Conservation (phyloP, 441 rosid genomes). For the Adansonia madagascariensis region DNA sequence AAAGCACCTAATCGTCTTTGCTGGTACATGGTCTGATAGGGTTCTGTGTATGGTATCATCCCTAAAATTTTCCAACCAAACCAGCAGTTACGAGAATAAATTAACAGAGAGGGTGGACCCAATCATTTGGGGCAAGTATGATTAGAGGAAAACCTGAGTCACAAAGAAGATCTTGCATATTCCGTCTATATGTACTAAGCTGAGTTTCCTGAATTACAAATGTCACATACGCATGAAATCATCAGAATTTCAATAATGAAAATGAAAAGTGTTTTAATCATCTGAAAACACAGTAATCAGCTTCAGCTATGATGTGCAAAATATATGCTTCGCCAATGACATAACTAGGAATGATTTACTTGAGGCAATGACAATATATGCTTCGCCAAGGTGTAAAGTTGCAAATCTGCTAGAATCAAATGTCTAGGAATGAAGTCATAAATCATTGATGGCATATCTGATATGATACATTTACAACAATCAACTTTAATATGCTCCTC, state of each 20-base stretch:
- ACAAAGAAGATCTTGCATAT: conserved; percentile 96
- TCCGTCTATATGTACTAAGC: conserved; percentile 82
- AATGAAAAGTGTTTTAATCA: conserved; percentile 1
- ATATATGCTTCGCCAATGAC: background rate
- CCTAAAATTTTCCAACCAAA: conserved; percentile 48
- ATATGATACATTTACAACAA: conserved; percentile 4
- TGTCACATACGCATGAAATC: conserved; percentile 24
- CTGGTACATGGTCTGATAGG: conserved; percentile 96
- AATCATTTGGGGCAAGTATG: conserved; percentile 23
- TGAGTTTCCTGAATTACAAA: conserved; percentile 89
- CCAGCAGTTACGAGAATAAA: conserved; percentile 30
- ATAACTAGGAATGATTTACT: conserved; percentile 12
- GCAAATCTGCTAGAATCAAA: background rate
- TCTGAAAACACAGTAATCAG: conserved; percentile 11
- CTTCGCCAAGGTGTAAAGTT: conserved; percentile 3
- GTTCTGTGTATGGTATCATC: conserved; percentile 94
- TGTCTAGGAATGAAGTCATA: background rate
- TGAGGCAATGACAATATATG: conserved; percentile 1
- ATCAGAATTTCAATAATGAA: conserved; percentile 16
- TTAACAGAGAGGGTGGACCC: conserved; percentile 20
- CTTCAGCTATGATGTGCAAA: conserved; percentile 16
- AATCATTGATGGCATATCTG: conserved; percentile 8
- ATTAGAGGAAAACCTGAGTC: conserved; percentile 71
- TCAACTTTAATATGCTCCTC: conserved; percentile 13
- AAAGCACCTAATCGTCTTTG: conserved; percentile 91